These are phyloP conservation scores for Pseudogymnoascus sp. DNA, from an alignment of 2,329 filamentous ascomycete species.

Conservation along the genomic window DNA sequence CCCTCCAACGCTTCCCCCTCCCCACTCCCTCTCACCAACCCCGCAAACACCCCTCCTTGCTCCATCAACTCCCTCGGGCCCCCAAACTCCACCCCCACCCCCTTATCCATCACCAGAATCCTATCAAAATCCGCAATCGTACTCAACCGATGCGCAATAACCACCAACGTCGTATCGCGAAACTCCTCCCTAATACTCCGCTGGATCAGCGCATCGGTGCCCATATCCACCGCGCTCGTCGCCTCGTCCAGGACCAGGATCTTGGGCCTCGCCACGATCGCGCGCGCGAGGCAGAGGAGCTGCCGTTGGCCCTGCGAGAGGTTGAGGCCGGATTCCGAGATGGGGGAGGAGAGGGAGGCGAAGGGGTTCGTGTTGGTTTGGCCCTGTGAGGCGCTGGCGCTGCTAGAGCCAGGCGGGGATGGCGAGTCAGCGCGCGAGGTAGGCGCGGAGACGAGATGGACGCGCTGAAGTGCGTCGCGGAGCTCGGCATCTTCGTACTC, in stretches of 20 bases:
- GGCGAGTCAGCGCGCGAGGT: constrained; percentile 28
- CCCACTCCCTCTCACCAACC: constrained; percentile 57
- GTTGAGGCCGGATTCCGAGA: constrained; percentile 67
- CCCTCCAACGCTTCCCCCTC: constrained; percentile 39
- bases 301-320: constrained; percentile 71
- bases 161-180: constrained; percentile 58
- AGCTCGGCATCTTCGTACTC: constrained; percentile 63
- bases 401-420: constrained; percentile 29
- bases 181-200: constrained; percentile 67
- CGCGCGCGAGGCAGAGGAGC: constrained; percentile 66
- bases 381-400: constrained; percentile 27
- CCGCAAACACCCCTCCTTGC: constrained; percentile 44
- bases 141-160: constrained; percentile 69
- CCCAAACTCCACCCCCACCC: constrained; percentile 60
- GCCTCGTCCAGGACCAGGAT: constrained; percentile 78
- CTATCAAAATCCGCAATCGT: constrained; percentile 72
- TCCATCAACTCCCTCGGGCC: constrained; percentile 55
- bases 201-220: constrained; percentile 67
- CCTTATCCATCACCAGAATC: constrained; percentile 64
- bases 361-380: constrained; percentile 58
- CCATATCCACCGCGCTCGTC: constrained; percentile 71
- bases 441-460: constrained; percentile 46
- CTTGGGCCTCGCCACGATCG: constrained; percentile 64
- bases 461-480: constrained; percentile 60
- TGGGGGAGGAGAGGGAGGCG: constrained; percentile 51